Evolutionary conservation across 371 early-diverging fungal genomes (phyloP), one percentile per base, ranked within the genome.

Genomic region (Apophysomyces variabilis): DNA sequence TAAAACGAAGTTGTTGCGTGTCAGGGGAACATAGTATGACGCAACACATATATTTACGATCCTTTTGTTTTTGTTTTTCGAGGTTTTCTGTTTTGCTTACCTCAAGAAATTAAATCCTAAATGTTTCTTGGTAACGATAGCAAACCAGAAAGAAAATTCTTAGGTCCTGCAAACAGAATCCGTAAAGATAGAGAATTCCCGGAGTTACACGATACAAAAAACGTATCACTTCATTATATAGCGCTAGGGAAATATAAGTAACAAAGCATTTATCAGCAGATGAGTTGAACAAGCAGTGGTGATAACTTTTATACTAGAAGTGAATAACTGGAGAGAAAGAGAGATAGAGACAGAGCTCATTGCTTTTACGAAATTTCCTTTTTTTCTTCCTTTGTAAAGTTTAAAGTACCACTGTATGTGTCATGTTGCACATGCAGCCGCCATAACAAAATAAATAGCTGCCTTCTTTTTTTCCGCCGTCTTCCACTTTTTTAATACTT

Each of bases 401-500:
- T 50, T 50, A 21, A 60, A 47, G 47, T 47, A n/a, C 16, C 13
- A 14, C 47, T 47, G 47, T n/a, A 7, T 47, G 54, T 50, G 18
- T 50, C 54, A 50, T 50, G 54, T 50, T 50, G 54, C 54, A 50
- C 54, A 61, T 32, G 50, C 38, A 47, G 62, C 44, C 62, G 37
- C 62, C 36, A 35, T 35, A 61, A 32, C 26, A 32, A 13, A 45
- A 11, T 37, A 4, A 58, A 65, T 61, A 61, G 58, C 56, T 11
- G 35, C n/a, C 54, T 9, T 37, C 32, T 46, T 65, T 64, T 66
- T 60, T 62, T 62, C 59, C 57, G 54, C 54, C 35, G 21, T 21
- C 65, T 66, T 68, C 41, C 65, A 56, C 62, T 57, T 60, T 65
- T 47, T 38, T 58, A 44, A 37, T 6, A 54, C 44, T 58, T 58